Conservation (phyloP, 2,329 filamentous ascomycete genomes). For the Thermothelomyces thermophilus region DNA sequence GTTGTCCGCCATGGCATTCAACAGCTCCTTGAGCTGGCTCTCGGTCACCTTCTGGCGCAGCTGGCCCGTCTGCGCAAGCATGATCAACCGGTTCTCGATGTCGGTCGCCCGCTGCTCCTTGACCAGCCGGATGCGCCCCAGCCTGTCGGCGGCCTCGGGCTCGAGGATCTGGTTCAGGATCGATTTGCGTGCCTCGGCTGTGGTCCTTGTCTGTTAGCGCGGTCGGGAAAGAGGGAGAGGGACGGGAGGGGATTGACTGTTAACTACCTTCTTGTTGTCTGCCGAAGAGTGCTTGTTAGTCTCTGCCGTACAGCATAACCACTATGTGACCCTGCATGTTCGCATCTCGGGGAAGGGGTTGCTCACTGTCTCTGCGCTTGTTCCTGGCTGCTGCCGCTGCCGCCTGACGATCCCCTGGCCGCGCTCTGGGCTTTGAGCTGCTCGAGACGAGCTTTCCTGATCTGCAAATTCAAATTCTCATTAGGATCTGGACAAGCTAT, state of each 20-base stretch:
- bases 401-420: slow-evolving; percentile 35
- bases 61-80: slow-evolving; percentile 82
- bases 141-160: slow-evolving; percentile 85
- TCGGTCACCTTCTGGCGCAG: slow-evolving; percentile 83
- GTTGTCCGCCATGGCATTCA: slow-evolving; percentile 77
- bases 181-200: slow-evolving; percentile 63
- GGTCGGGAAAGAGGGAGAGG: neutral
- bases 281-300: neutral
- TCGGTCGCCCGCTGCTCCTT: slow-evolving; percentile 86
- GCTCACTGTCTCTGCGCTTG: slow-evolving; percentile 61
- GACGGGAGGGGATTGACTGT: neutral
- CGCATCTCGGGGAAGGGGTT: too few relatives aligned
- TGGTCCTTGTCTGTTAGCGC: neutral
- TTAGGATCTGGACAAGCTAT: neutral
- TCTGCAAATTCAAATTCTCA: slow-evolving; percentile 44
- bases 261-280: slow-evolving; percentile 42
- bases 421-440: slow-evolving; percentile 75
- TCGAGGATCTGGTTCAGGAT: slow-evolving; percentile 91
- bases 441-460: slow-evolving; percentile 83
- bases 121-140: slow-evolving; percentile 90
- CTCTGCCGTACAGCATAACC: too few relatives aligned
- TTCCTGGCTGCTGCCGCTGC: slow-evolving; percentile 42
- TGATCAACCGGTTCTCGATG: slow-evolving; percentile 88
- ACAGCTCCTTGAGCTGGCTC: slow-evolving; percentile 83
- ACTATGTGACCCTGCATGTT: too few relatives aligned